phyloP scores from a whole-genome alignment of 345 rosid species.

The Rhodomyrtus tomentosa region DNA sequence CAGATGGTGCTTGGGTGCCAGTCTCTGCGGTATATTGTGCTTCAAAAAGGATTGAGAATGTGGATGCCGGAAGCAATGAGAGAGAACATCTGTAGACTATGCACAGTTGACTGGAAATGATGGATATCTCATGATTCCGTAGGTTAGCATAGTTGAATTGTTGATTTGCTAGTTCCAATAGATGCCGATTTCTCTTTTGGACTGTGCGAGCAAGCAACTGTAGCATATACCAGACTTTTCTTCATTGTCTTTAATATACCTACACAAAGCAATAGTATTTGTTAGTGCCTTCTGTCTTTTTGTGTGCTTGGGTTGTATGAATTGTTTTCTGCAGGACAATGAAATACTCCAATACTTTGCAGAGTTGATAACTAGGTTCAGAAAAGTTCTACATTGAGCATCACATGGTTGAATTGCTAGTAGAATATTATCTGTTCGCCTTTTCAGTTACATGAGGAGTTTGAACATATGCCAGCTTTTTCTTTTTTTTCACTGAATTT shows the following conservation, averaged over 20 bases:
- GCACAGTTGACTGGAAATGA: constrained; percentile 28
- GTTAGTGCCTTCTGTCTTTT: not conserved
- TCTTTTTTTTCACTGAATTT: not conserved
- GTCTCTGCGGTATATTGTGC: constrained; percentile 19
- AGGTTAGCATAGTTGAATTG: not conserved
- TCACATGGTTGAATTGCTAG: not conserved
- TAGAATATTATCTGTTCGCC: not conserved
- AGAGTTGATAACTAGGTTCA: not conserved
- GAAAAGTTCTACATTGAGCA: not conserved
- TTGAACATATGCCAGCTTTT: not conserved
- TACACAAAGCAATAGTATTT: not conserved
- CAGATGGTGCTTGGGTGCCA: constrained; percentile 7
- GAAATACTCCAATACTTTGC: not conserved
- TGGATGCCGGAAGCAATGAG: constrained; percentile 12
- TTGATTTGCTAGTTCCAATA: not conserved
- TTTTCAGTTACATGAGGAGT: not conserved
- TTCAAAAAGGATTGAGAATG: constrained; percentile 18
- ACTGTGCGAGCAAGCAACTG: not conserved
- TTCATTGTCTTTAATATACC: not conserved
- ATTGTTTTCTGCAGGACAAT: not conserved
- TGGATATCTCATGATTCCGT: not conserved
- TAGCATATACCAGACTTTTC: not conserved
- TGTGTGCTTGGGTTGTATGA: not conserved
- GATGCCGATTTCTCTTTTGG: not conserved
- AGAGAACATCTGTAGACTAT: constrained; percentile 9